Evolutionary conservation across 2,329 filamentous ascomycete genomes (phyloP), one percentile per base, ranked within the genome.

Genomic region (Exophiala mesophila): DNA sequence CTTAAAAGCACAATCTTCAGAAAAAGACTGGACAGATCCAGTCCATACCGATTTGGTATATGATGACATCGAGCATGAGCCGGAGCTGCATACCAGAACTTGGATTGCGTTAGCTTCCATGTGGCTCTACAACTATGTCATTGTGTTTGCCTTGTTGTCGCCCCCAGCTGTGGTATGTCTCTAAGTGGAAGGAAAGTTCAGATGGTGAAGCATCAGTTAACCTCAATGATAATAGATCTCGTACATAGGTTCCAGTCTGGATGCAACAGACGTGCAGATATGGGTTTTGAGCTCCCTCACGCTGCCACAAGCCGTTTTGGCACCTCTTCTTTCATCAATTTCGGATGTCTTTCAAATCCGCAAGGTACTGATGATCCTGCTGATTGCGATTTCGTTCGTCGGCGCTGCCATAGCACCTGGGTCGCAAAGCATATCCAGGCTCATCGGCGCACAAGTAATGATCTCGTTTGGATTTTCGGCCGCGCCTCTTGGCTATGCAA

Each of bases 401-500:
- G 46, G 46, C 5, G 21, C 42, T 3, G 38, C 30, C 17, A 49
- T 49, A 12, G 46, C 46, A 17, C 46, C 46, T 18, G 46, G 46
- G 6, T 41, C 46, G 8, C 39, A 42, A 24, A 23, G 4, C 19
- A 24, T 46, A 3, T 19, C 32, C 19, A 17, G 46, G 18, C 38
- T 49, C 32, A 49, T 49, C 33, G 46, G 3, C n/a, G 37, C 46
- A 12, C 43, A 46, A 19, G 29, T 20, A 3, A 19, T 49, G 38
- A 43, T 49, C 12, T 26, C 26, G 18, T 34, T 49, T 12, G 42
- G 32, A 10, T 39, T 40, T 18, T 17, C 33, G 4, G 15, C 29
- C 6, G 17, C 18, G 10, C 32, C 39, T 4, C 43, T 49, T 3
- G 37, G 16, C 4, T 49, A 34, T 28, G n/a, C 26, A 9, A 21